These are phyloP conservation scores for Amphibolis antarctica DNA, from an alignment of 106 monocot genomes.

Conservation along the genomic window DNA sequence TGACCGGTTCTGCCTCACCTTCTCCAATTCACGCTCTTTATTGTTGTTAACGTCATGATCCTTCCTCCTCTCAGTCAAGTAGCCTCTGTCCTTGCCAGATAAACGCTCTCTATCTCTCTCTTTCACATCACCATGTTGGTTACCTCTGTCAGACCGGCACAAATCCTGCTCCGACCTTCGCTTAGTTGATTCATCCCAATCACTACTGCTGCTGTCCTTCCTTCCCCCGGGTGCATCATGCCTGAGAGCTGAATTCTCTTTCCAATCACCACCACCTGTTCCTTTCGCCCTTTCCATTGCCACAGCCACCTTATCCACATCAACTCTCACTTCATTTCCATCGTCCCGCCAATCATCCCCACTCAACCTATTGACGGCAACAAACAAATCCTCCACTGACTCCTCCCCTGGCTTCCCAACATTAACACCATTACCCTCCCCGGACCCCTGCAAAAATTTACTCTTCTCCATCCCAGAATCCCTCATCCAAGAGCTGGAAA, in stretches of 20 bases:
- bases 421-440: background rate
- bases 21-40: background rate
- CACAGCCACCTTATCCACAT: background rate
- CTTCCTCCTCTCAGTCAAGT: background rate
- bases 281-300: too few species aligned
- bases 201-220: background rate
- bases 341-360: background rate
- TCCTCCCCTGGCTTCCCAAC: background rate
- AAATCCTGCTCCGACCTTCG: too few species aligned
- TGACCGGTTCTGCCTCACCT: background rate
- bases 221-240: background rate
- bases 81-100: background rate
- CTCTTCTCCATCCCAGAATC: background rate
- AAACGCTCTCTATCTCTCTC: background rate
- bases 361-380: background rate
- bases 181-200: background rate
- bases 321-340: background rate
- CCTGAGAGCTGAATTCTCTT: too few species aligned
- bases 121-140: background rate
- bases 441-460: background rate
- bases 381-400: conserved; percentile 2
- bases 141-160: background rate
- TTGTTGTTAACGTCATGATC: background rate
- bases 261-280: background rate
- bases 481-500: background rate